Conservation (phyloP, 371 early-diverging fungal genomes). For the Zancudomyces culisetae region DNA sequence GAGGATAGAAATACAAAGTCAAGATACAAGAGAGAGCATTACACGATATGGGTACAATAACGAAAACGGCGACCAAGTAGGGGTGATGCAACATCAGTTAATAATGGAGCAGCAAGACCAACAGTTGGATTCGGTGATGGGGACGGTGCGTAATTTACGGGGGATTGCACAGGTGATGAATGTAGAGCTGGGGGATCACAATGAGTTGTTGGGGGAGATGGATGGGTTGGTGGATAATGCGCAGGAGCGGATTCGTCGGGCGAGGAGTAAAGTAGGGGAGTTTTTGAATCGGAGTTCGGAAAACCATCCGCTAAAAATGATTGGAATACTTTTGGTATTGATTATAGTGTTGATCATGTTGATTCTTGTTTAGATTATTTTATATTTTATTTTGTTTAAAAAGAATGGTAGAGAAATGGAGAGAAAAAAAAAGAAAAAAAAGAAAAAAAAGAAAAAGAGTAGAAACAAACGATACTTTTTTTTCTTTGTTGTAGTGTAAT, state of each 20-base stretch:
- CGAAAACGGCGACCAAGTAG: no score
- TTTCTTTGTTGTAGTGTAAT: no score
- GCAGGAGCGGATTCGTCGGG: slow-evolving; percentile 28
- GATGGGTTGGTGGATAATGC: slow-evolving; percentile 30
- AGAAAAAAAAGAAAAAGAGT: background rate
- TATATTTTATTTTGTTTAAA: no score
- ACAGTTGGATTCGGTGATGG: slow-evolving; percentile 34
- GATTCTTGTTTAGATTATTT: no score
- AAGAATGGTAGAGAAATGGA: background rate
- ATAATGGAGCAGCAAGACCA: slow-evolving; percentile 37
- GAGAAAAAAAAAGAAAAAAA: background rate
- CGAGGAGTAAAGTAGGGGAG: slow-evolving; percentile 27
- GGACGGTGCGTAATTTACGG: slow-evolving; percentile 34
- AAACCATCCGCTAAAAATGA: slow-evolving; percentile 9
- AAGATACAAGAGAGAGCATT: no score
- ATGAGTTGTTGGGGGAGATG: slow-evolving; percentile 17
- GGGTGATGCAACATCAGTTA: no score
- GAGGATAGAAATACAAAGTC: no score
- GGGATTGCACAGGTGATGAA: slow-evolving; percentile 43
- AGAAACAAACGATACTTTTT: no score
- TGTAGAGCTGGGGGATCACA: slow-evolving; percentile 38
- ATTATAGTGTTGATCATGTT: no score
- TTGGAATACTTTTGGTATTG: no score
- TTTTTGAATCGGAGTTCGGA: slow-evolving; percentile 8
- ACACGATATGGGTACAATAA: no score